Conservation (phyloP, 257 asterid genomes). For the Nicotiana tabacum region DNA sequence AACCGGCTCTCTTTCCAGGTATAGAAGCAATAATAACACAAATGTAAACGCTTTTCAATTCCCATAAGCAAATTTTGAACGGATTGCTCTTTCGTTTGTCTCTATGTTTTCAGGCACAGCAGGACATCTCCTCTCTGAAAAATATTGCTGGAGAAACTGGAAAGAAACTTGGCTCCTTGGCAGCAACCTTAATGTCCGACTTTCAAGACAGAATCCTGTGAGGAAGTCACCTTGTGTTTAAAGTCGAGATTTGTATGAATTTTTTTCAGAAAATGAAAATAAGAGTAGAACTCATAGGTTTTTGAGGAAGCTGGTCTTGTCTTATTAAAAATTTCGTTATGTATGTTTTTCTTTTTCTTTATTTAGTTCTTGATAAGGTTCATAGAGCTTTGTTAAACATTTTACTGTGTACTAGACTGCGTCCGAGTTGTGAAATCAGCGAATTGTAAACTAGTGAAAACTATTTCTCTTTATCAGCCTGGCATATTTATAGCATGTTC, state of each 20-base stretch:
- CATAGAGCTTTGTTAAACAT: background rate
- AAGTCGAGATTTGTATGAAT: background rate
- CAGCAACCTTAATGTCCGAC: constrained; percentile 70
- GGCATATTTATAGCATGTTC: background rate
- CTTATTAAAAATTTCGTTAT: background rate
- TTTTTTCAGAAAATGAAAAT: background rate
- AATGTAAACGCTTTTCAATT: background rate
- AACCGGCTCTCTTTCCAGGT: constrained; percentile 95
- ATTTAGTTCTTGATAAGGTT: background rate
- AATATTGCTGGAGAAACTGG: constrained; percentile 97
- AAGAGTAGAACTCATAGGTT: background rate
- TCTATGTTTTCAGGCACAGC: constrained; percentile 66
- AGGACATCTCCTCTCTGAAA: constrained; percentile 82
- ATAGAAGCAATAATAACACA: background rate
- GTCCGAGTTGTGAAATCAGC: background rate
- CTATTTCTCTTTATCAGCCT: background rate
- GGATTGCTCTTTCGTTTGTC: background rate
- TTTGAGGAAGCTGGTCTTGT: background rate
- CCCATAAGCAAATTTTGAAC: background rate
- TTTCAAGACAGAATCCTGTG: constrained; percentile 89
- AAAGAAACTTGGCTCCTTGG: constrained; percentile 75
- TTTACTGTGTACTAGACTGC: background rate
- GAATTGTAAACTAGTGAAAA: constrained; percentile 7
- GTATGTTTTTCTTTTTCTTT: background rate
- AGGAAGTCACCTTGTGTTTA: background rate